These are phyloP conservation scores for Prunus armeniaca DNA, from an alignment of 306 rosid species.

Conservation along the genomic window DNA sequence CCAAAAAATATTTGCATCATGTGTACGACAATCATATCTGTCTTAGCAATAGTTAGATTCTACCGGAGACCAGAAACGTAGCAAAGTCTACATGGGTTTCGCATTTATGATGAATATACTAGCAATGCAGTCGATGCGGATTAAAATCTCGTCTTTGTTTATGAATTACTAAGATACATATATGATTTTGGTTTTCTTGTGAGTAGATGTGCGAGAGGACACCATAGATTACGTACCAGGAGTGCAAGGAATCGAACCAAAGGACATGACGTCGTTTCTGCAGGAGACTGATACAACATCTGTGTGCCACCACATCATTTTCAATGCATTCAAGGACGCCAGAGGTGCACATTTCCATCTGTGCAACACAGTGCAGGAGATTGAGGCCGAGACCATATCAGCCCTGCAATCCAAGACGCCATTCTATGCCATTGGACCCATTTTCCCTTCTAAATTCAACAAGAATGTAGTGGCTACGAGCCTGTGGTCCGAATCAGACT, in stretches of 20 bases:
- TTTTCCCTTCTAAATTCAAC: slow-evolving; percentile 45
- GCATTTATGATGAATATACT: too few species aligned
- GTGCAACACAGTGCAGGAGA: slow-evolving; percentile 48
- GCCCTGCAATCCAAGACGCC: slow-evolving; percentile 30
- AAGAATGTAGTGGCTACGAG: slow-evolving; percentile 44
- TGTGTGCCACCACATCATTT: slow-evolving; percentile 40
- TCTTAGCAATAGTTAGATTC: too few species aligned
- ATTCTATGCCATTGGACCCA: slow-evolving; percentile 59
- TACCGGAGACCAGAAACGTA: too few species aligned
- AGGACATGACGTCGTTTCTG: slow-evolving; percentile 49
- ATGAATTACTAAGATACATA: neutral
- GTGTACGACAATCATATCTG: too few species aligned
- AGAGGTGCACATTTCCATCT: slow-evolving; percentile 43
- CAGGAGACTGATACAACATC: slow-evolving; percentile 37
- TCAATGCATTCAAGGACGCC: slow-evolving; percentile 37
- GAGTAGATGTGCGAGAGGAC: slow-evolving; percentile 38
- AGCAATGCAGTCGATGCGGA: too few species aligned
- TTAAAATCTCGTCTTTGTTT: too few species aligned
- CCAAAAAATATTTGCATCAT: too few species aligned
- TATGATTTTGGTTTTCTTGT: neutral
- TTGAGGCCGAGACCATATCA: slow-evolving; percentile 37
- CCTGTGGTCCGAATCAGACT: slow-evolving; percentile 59
- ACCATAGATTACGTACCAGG: slow-evolving; percentile 60
- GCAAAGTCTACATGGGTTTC: too few species aligned
- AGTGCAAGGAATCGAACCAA: slow-evolving; percentile 42